Base-by-base conservation (phyloP, 2,329 filamentous ascomycete genomes). In the Fusarium marasasianum region DNA sequence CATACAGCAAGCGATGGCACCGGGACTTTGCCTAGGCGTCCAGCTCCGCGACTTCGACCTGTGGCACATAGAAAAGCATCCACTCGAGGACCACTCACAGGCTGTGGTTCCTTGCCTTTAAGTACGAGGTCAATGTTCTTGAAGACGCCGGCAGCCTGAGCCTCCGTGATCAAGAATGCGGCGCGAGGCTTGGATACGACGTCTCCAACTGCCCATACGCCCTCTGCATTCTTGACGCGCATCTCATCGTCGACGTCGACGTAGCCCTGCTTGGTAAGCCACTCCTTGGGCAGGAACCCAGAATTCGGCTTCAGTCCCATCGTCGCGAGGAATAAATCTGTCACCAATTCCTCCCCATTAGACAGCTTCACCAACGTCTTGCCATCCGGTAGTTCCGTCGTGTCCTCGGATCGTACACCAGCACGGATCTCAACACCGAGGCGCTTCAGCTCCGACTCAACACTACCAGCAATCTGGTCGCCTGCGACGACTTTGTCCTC, bases 81-180 rank as follows among this genome's bases (percentile, higher is more conserved):
- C 40, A 89, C 79, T 3, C 85, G 84, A 56, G 87, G 78, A 11
- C 82, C 83, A 79, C 86, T 88, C 67, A 87, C 85, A 12, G 80
- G 72, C 7, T 80, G 68, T 24, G 87, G 86, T 20, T 77, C 65
- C 80, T 86, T 86, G 68, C 83, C 86, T 62, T 81, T 81, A 29
- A 89, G 79, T 8, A 79, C 83, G 20, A 85, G 82, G n/a, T 85
- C 85, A 58, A 90, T 81, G 75, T 90, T 90, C 81, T 86, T 88
- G 53, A 82, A 86, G 7, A 89, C 87, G 37, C 85, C 86, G 26
- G 83, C 84, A 7, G 87, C 87, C 79, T 89, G 88, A 73, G 88
- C 87, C 65, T 89, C 90, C 0, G 90, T 89, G 63, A 89, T 85
- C 81, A 91, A 87, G 76, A 91, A 91, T 3, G 88, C 88, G 11